phyloP scores from a whole-genome alignment of 306 rosid genomes.

The Ziziphus jujuba region DNA sequence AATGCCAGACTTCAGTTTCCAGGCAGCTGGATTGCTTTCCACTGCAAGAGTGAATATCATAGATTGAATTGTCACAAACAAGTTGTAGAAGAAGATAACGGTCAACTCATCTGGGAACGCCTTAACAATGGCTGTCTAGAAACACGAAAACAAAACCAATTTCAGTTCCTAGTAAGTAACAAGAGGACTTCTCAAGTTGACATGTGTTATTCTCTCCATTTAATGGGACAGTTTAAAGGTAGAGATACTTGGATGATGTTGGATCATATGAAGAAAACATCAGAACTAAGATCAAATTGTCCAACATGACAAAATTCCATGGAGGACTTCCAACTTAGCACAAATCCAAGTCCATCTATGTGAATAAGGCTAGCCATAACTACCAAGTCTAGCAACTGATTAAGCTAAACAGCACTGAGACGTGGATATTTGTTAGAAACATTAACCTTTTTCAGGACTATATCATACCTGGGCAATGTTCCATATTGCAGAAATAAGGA shows the following conservation, averaged over 20 bases:
- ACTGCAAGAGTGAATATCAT: slow-evolving; percentile 17
- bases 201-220: too few species aligned
- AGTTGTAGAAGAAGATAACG: slow-evolving; percentile 39
- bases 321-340: too few species aligned
- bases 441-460: not conserved
- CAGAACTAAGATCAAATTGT: too few species aligned
- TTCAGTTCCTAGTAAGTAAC: not conserved
- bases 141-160: not conserved
- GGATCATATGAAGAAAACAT: too few species aligned
- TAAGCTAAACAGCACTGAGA: too few species aligned
- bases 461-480: slow-evolving; percentile 36
- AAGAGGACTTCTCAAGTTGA: too few species aligned
- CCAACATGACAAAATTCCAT: too few species aligned
- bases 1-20: slow-evolving; percentile 34
- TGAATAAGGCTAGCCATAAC: too few species aligned
- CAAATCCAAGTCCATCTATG: too few species aligned
- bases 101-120: slow-evolving; percentile 42
- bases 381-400: too few species aligned
- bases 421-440: too few species aligned
- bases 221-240: too few species aligned
- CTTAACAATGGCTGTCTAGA: slow-evolving; percentile 31
- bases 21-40: slow-evolving; percentile 26
- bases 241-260: not conserved
- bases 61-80: slow-evolving; percentile 31
- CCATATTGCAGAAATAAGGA: slow-evolving; percentile 40